phyloP scores from a whole-genome alignment of 116 monocot species.

The Papilionanthe hybrid region DNA sequence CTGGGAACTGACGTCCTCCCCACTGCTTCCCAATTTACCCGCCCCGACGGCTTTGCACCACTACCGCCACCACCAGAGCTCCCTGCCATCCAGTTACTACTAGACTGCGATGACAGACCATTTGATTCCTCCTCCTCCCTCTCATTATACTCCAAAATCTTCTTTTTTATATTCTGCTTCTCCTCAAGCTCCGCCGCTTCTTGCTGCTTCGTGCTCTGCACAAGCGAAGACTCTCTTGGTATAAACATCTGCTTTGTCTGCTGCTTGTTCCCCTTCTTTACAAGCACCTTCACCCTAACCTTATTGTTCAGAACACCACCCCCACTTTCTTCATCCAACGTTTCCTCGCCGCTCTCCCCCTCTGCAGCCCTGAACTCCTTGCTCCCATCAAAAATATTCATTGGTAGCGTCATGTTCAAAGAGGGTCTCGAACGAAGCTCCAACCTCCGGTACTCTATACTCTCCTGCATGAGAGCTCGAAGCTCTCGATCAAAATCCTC shows the following conservation, averaged over 20 bases:
- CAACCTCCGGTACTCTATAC: slow-evolving; percentile 74
- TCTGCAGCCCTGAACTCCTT: slow-evolving; percentile 40
- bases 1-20: slow-evolving; percentile 28
- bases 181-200: slow-evolving; percentile 91
- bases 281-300: slow-evolving; percentile 77
- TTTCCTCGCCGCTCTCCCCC: slow-evolving; percentile 84
- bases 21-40: slow-evolving; percentile 53
- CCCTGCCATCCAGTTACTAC: slow-evolving; percentile 42
- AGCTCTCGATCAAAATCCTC: slow-evolving; percentile 90
- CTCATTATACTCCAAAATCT: slow-evolving; percentile 94
- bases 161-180: slow-evolving; percentile 81
- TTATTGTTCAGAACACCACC: slow-evolving; percentile 32
- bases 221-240: slow-evolving; percentile 63
- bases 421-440: slow-evolving; percentile 66
- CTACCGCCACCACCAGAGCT: slow-evolving; percentile 20
- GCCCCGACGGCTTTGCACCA: slow-evolving; percentile 25
- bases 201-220: slow-evolving; percentile 85
- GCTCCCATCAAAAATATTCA: slow-evolving; percentile 87
- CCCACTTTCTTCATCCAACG: slow-evolving; percentile 60
- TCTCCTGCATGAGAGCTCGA: slow-evolving; percentile 87
- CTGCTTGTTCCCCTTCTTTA: slow-evolving; percentile 89
- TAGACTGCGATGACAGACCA: slow-evolving; percentile 42
- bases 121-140: slow-evolving; percentile 88
- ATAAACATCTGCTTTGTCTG: slow-evolving; percentile 94
- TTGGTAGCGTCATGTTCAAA: slow-evolving; percentile 90